Base-by-base conservation (phyloP, 2,329 filamentous ascomycete species). In the Fonsecaea monophora region DNA sequence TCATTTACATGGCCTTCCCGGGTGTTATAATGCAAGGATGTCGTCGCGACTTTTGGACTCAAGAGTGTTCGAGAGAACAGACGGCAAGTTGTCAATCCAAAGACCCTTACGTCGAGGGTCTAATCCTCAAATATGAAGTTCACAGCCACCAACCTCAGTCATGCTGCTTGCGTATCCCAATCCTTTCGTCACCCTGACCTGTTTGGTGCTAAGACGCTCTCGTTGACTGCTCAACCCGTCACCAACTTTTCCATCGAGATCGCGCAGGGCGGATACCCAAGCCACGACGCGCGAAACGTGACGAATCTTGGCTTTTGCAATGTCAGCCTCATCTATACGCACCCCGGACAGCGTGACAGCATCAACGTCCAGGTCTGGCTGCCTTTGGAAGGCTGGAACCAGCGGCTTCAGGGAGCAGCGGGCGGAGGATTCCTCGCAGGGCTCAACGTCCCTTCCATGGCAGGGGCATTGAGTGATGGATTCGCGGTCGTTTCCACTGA, bases 301-400 rank as follows among this genome's bases (percentile, higher is more conserved):
- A 45, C 12, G n/a, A 15, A 30, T 21, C 15, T 55, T 12, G 42
- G 45, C 30, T 64, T 62, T 45, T 68, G 62, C 34, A 63, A 68
- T 15, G 60, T 68, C 50, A 81, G 78, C 1, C 72, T 81, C 5
- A 73, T 74, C 38, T 81, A 81, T 71, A 73, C 79, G 12, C 80
- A 82, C 71, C 77, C 78, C 2, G 80, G 80, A n/a, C 75, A 77
- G 68, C 72, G 75, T 37, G 80, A 82, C 65, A 72, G 62, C 2
- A 74, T 82, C 53, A 73, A 76, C 40, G 73, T 79, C 1, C 72
- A 78, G 73, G 65, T 77, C 65, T 73, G 77, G 76, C 69, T 79
- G 68, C 75, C 80, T 69, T 15, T 69, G 1, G 48, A 71, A 8
- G 67, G 68, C 25, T 81, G 78, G 78, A 80, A 80, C 37, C 72